Conservation (phyloP, 2,329 filamentous ascomycete genomes). For the Alternaria sp. region DNA sequence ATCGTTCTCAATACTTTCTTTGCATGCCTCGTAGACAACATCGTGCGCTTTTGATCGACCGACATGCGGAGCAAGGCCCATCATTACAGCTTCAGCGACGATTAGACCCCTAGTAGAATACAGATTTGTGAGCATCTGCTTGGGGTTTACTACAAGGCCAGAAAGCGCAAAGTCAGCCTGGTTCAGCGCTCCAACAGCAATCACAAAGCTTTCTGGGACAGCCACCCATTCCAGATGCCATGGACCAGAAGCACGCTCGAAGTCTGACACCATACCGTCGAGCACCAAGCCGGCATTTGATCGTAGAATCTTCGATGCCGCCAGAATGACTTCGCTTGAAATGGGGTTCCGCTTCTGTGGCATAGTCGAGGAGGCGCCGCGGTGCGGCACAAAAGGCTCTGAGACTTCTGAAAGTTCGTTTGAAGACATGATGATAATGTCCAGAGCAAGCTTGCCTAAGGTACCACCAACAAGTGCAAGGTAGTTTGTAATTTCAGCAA, state of each 20-base stretch:
- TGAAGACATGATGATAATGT: constrained; percentile 67
- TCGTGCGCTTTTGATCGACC: constrained; percentile 65
- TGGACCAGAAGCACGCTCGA: constrained; percentile 66
- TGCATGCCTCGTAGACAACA: constrained; percentile 65
- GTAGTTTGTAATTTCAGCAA: constrained; percentile 64
- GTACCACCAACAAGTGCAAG: constrained; percentile 63
- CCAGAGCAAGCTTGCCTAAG: constrained; percentile 65
- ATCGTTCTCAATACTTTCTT: constrained; percentile 58
- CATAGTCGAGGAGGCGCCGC: constrained; percentile 49
- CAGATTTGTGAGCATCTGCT: constrained; percentile 62
- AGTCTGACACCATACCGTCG: constrained; percentile 67
- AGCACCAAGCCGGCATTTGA: constrained; percentile 63
- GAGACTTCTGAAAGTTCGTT: constrained; percentile 65
- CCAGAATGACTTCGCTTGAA: constrained; percentile 65
- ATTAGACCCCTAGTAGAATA: constrained; percentile 63
- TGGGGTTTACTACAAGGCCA: constrained; percentile 61
- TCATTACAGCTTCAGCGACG: constrained; percentile 69
- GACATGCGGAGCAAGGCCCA: constrained; percentile 63
- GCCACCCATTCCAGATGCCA: constrained; percentile 69
- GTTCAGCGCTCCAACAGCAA: constrained; percentile 61
- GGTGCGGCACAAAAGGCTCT: constrained; percentile 57
- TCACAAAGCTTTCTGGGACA: constrained; percentile 63
- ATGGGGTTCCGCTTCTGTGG: constrained; percentile 66
- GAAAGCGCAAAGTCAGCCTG: constrained; percentile 64
- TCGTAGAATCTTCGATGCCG: constrained; percentile 63